Conservation (phyloP, 257 asterid species). For the Voacanga thouarsii region DNA sequence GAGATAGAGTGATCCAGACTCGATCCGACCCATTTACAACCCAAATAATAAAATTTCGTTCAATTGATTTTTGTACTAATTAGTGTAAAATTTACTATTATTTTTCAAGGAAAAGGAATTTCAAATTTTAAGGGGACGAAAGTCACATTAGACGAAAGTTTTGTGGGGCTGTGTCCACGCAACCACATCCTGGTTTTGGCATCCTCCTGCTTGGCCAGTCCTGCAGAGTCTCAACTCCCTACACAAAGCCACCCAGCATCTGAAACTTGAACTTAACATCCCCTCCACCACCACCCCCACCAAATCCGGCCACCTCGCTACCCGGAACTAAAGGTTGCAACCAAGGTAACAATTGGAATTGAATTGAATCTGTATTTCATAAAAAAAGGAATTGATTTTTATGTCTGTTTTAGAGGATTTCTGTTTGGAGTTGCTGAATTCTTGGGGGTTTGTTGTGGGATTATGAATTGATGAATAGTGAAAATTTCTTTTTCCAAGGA, state of each 20-base stretch:
- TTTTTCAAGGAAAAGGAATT: too few species aligned
- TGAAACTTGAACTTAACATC: background rate
- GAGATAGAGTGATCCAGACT: too few species aligned
- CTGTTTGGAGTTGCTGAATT: background rate
- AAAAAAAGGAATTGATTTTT: background rate
- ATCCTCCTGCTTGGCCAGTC: too few species aligned
- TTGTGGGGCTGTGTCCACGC: too few species aligned
- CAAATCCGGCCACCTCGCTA: background rate
- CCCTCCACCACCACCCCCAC: background rate
- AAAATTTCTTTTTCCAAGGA: background rate
- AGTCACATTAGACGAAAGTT: too few species aligned
- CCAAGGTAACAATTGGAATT: background rate
- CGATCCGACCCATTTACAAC: too few species aligned
- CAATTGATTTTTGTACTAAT: too few species aligned
- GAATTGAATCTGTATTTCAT: background rate
- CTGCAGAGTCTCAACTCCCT: too few species aligned
- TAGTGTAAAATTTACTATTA: too few species aligned
- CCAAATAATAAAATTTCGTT: too few species aligned
- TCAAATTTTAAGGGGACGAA: too few species aligned
- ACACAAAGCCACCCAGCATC: background rate
- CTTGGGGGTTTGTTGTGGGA: background rate
- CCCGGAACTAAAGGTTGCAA: background rate
- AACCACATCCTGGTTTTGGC: too few species aligned
- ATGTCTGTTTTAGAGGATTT: background rate
- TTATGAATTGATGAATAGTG: background rate